phyloP scores from a whole-genome alignment of 2,329 filamentous ascomycete genomes.

The Arthrobotrys sphaeroides region DNA sequence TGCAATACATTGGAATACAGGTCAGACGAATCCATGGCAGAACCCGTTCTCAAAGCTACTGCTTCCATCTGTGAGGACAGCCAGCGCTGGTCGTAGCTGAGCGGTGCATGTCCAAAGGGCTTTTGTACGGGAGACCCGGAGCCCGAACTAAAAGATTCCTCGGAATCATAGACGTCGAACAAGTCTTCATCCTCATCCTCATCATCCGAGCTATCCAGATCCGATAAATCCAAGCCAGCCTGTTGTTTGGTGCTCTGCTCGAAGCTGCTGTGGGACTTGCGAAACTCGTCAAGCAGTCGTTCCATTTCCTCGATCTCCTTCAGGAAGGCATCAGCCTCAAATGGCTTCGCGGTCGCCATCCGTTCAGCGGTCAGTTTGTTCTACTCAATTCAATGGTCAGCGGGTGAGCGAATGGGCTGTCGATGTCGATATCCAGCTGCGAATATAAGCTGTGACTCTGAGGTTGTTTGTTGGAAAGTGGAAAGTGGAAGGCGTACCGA shows the following conservation, averaged over 20 bases:
- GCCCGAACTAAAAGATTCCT: slow-evolving; percentile 24
- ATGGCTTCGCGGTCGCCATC: slow-evolving; percentile 17
- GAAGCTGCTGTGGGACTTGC: slow-evolving; percentile 22
- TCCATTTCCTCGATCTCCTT: slow-evolving; percentile 51
- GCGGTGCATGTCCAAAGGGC: background rate
- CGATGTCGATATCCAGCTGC: background rate
- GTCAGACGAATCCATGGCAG: slow-evolving; percentile 40
- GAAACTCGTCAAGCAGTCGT: slow-evolving; percentile 29
- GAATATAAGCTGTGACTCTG: background rate
- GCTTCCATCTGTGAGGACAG: slow-evolving; percentile 46
- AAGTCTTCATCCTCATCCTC: slow-evolving; percentile 24
- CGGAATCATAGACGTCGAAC: slow-evolving; percentile 47
- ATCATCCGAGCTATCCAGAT: slow-evolving; percentile 28
- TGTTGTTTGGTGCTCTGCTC: background rate
- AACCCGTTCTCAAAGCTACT: slow-evolving; percentile 35
- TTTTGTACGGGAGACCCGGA: background rate
- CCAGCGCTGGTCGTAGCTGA: slow-evolving; percentile 44
- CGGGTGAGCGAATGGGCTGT: background rate
- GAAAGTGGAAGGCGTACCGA: background rate
- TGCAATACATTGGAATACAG: slow-evolving; percentile 51
- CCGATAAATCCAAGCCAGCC: slow-evolving; percentile 23
- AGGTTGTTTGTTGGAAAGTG: slow-evolving; percentile 1
- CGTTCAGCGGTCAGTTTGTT: background rate
- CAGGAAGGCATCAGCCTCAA: slow-evolving; percentile 38
- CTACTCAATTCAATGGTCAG: background rate